Evolutionary conservation across 257 asterid species (phyloP).

Genomic region (Gentiana straminea): DNA sequence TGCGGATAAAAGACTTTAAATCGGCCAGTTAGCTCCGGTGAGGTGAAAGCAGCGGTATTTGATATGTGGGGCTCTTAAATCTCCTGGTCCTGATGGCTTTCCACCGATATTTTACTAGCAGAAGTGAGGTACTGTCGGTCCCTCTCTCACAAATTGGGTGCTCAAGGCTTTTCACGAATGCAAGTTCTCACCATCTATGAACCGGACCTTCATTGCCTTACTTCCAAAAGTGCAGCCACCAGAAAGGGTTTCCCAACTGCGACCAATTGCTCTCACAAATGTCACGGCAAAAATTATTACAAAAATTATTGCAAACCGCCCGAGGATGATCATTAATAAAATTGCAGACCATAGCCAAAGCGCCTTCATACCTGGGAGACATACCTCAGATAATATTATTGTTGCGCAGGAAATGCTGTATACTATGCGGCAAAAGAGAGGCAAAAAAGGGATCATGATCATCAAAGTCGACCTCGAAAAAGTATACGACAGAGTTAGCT

Average conservation of each 20-base stretch:
- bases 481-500: neutral
- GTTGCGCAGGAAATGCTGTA: neutral
- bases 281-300: neutral
- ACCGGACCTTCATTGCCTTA: neutral
- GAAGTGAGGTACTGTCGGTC: neutral
- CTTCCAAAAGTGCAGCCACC: neutral
- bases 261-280: neutral
- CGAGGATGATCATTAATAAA: neutral
- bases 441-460: neutral
- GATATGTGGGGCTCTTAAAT: neutral
- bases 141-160: neutral
- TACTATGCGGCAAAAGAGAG: neutral
- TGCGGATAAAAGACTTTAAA: too few species aligned
- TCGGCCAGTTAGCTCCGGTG: too few species aligned
- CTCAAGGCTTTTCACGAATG: neutral
- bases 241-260: neutral
- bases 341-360: neutral
- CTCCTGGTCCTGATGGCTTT: conserved; percentile 1
- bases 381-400: neutral
- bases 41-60: too few species aligned
- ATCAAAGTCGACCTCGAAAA: conserved; percentile 1
- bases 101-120: neutral
- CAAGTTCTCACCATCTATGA: neutral
- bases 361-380: neutral
- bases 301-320: neutral